Base-by-base conservation (phyloP, 1,284 basidiomycete species). In the Thecaphora thlaspeos region DNA sequence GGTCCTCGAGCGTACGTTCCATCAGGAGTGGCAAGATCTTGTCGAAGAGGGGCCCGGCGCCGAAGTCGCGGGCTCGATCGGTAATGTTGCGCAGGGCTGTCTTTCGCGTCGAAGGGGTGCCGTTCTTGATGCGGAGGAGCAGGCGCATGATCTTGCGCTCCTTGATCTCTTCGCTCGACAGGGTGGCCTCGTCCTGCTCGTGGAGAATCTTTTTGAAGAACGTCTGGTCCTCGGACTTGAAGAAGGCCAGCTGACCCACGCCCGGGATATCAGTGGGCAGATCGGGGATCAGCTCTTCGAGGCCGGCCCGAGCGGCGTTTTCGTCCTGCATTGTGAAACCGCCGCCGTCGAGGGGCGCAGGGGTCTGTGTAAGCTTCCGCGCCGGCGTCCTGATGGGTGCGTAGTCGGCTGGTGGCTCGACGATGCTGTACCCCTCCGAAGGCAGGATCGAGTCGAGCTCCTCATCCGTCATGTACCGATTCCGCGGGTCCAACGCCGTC, bases 81-180 rank as follows among this genome's bases (percentile, higher is more conserved):
- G 93, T 96, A 76, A 99, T 97, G 79, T 97, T 93, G 50, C 94
- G 86, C 41, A 98, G 85, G 11, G 95, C 95, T 1, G 93, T 92
- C 81, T 99, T 99, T 59, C 95, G 87, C 63, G 97, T 93, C 10
- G 94, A 93, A 28, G 95, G 95, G 2, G 94, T 97, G 43, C 95
- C 95, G 79, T 98, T 99, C 83, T 98, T 98, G 81, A 98, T 98
- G 81, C 98, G 98, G 72, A 98, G 85, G 43, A 98, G 82, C n/a
- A 98, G 81, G n/a, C 93, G 88, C 93, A 98, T 97, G 74, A 98
- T 98, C 81, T 97, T 97, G 75, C 93, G 86, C 81, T 98, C 95
- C 81, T 98, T 98, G 84, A 97, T 89, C 81, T 98, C 95, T 48
- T 98, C 95, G n/a, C 93, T 86, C 1, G 90, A 86, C 46, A 97